Evolutionary conservation across 768 basidiomycete species (phyloP).

Genomic region (Trametes cinnabarina): DNA sequence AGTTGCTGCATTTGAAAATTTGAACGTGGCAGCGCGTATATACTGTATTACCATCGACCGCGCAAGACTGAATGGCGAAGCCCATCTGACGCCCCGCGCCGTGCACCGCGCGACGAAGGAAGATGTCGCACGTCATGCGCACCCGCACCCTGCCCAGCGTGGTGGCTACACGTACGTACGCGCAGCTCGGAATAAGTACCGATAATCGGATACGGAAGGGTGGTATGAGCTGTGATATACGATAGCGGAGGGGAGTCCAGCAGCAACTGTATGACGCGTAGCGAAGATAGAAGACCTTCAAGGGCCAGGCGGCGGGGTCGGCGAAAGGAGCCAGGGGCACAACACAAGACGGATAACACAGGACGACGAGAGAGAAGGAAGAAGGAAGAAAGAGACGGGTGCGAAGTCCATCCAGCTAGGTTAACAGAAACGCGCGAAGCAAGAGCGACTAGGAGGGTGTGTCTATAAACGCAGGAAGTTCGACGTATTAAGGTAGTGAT

Average conservation of each 20-base stretch:
- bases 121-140: not conserved
- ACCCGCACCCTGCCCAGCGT: not conserved
- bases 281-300: no score
- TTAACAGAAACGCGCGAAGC: not conserved
- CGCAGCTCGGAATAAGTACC: not conserved
- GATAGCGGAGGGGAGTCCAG: not conserved
- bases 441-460: not conserved
- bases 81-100: not conserved
- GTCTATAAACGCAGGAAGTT: conserved; percentile 1
- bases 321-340: not conserved
- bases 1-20: not conserved
- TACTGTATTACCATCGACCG: not conserved
- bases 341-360: not conserved
- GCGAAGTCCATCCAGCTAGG: not conserved
- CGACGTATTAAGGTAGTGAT: not conserved
- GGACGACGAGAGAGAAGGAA: not conserved
- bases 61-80: not conserved
- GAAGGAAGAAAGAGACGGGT: no score
- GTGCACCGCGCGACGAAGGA: not conserved
- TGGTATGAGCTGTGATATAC: not conserved
- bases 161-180: not conserved
- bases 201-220: not conserved
- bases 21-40: not conserved
- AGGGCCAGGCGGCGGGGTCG: no score
- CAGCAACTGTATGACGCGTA: no score